phyloP scores from a whole-genome alignment of 2,329 filamentous ascomycete genomes.

The Diaporthe aspalathi region DNA sequence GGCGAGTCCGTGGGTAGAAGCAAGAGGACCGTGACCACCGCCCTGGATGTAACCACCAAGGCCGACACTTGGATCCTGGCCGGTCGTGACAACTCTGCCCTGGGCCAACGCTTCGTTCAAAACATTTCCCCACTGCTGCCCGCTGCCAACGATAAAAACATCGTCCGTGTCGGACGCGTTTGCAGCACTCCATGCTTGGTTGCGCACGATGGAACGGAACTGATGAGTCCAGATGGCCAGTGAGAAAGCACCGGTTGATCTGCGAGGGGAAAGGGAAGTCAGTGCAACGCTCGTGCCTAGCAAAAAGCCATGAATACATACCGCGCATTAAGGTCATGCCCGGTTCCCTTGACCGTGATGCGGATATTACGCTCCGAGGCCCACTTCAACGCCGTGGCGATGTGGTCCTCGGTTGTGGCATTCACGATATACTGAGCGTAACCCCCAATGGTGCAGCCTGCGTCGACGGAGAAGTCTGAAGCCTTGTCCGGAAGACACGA shows the following conservation, averaged over 20 bases:
- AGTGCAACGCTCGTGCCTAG: not conserved
- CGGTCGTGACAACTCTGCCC: constrained; percentile 53
- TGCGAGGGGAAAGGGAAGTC: not conserved
- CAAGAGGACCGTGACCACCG: constrained; percentile 46
- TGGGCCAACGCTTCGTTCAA: constrained; percentile 48
- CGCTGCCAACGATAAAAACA: constrained; percentile 45
- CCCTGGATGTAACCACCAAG: constrained; percentile 46
- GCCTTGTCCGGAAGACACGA: constrained; percentile 7
- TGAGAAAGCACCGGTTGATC: constrained; percentile 37
- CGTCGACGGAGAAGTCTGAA: not conserved
- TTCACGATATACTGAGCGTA: constrained; percentile 4
- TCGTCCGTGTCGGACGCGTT: constrained; percentile 43
- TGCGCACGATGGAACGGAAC: constrained; percentile 26
- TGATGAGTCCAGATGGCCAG: constrained; percentile 41
- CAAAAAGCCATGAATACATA: not conserved
- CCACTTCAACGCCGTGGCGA: constrained; percentile 6
- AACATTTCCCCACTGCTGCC: constrained; percentile 10
- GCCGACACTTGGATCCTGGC: constrained; percentile 56
- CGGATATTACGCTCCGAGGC: not conserved
- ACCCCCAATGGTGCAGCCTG: not conserved
- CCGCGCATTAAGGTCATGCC: constrained; percentile 10
- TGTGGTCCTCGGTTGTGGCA: not conserved
- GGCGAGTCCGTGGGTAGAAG: constrained; percentile 43
- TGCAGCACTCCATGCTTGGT: constrained; percentile 2
- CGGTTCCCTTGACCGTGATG: constrained; percentile 5